Percentiles rank a stretch among this genome's conserved stretches.
Conservation (phyloP, 2,329 filamentous ascomycete species). For the Colletotrichum tofieldiae region DNA sequence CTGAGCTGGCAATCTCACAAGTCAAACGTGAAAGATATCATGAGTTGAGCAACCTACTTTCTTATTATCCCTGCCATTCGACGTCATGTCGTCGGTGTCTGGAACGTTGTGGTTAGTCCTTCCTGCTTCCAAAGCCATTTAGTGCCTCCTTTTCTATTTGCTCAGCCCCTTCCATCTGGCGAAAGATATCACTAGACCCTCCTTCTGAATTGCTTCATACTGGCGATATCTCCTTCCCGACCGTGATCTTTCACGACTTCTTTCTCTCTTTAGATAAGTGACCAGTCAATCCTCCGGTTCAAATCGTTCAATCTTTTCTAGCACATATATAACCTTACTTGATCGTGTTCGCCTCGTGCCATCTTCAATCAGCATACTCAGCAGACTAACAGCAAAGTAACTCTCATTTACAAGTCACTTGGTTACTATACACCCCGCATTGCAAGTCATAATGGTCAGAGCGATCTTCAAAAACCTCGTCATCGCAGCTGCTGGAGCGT, state of each 20-base stretch:
- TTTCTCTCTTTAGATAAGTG: not conserved
- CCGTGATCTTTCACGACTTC: not conserved
- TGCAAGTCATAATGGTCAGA: constrained; percentile 24
- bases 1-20: not conserved
- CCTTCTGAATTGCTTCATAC: not conserved
- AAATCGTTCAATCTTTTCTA: not conserved
- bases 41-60: too few relatives aligned
- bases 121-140: too few relatives aligned
- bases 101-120: too few relatives aligned
- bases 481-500: constrained; percentile 72
- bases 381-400: not conserved
- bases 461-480: constrained; percentile 67
- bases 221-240: not conserved
- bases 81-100: too few relatives aligned
- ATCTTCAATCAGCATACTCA: not conserved
- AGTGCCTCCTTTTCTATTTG: not conserved
- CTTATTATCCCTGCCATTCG: not conserved
- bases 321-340: not conserved
- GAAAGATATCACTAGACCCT: not conserved
- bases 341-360: not conserved
- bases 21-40: not conserved
- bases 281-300: not conserved
- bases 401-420: not conserved
- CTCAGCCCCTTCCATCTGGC: not conserved
- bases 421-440: not conserved